A percentile compares a stretch with the other conserved stretches of the same genome.
Conservation (phyloP, 371 early-diverging fungal species). For the Circinella umbellata region DNA sequence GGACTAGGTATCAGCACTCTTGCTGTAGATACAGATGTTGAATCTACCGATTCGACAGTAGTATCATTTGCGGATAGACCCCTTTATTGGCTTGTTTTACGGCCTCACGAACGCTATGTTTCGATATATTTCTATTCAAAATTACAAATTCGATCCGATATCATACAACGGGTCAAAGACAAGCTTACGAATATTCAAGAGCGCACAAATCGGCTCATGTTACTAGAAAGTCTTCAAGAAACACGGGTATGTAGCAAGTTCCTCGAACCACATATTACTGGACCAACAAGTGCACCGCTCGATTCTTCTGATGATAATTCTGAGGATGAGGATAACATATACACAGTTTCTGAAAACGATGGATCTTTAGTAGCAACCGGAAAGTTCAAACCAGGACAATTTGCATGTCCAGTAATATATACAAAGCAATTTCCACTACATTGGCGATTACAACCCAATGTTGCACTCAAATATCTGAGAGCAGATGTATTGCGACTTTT, state of each 20-base stretch:
- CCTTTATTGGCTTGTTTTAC: constrained; percentile 71
- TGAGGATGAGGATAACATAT: constrained; percentile 43
- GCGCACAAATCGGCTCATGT: constrained; percentile 68
- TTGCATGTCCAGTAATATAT: constrained; percentile 73
- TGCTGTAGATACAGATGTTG: constrained; percentile 15
- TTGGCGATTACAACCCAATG: constrained; percentile 72
- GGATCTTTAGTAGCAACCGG: constrained; percentile 10
- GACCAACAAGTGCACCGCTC: constrained; percentile 8
- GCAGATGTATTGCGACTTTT: constrained; percentile 63
- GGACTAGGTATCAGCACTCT: constrained; percentile 46
- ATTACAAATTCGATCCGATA: constrained; percentile 45
- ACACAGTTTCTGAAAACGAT: constrained; percentile 11
- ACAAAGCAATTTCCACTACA: constrained; percentile 73
- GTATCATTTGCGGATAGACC: constrained; percentile 28
- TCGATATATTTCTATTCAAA: constrained; percentile 77
- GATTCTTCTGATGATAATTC: constrained; percentile 32
- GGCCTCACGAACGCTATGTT: constrained; percentile 56
- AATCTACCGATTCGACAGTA: not conserved
- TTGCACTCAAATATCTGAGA: constrained; percentile 67
- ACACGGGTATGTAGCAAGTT: constrained; percentile 76
- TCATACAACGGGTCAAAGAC: constrained; percentile 58
- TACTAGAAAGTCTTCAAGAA: constrained; percentile 69
- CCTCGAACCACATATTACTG: constrained; percentile 52
- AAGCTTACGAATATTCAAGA: constrained; percentile 60
- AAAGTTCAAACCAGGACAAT: constrained; percentile 65